Conservation (phyloP, 2,329 filamentous ascomycete species). For the Pestalotiopsis sp. region DNA sequence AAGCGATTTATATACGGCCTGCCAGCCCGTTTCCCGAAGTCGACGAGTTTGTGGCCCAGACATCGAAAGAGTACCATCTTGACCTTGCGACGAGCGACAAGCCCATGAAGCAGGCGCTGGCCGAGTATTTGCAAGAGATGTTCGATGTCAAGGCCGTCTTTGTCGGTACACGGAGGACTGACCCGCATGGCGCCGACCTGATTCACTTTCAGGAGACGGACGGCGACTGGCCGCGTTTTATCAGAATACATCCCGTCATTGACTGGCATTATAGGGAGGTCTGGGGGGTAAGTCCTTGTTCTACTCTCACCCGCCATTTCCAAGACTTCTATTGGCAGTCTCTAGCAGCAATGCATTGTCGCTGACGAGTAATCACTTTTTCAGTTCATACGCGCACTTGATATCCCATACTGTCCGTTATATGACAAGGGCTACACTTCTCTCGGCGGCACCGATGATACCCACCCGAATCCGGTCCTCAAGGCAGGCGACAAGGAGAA, state of each 20-base stretch:
- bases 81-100: constrained; percentile 73
- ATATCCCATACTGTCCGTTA: constrained; percentile 81
- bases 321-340: background rate
- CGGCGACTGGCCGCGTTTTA: constrained; percentile 85
- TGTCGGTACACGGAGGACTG: constrained; percentile 86
- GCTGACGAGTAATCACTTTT: background rate
- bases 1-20: constrained; percentile 88
- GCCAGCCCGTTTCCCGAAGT: constrained; percentile 84
- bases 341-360: no score
- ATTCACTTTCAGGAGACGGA: constrained; percentile 88
- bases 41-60: constrained; percentile 76
- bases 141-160: constrained; percentile 76
- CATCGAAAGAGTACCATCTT: constrained; percentile 72
- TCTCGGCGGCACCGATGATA: constrained; percentile 88
- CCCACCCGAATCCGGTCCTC: constrained; percentile 82
- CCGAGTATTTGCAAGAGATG: constrained; percentile 71
- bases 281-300: constrained; percentile 72
- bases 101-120: constrained; percentile 82
- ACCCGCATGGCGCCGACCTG: constrained; percentile 82
- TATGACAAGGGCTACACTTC: constrained; percentile 91
- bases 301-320: constrained; percentile 3
- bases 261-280: constrained; percentile 98
- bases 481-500: constrained; percentile 35
- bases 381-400: constrained; percentile 78
- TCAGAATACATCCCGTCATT: constrained; percentile 92